Conservation (phyloP, 176 grass and related monocot species). For the Coix lacrymajobi region DNA sequence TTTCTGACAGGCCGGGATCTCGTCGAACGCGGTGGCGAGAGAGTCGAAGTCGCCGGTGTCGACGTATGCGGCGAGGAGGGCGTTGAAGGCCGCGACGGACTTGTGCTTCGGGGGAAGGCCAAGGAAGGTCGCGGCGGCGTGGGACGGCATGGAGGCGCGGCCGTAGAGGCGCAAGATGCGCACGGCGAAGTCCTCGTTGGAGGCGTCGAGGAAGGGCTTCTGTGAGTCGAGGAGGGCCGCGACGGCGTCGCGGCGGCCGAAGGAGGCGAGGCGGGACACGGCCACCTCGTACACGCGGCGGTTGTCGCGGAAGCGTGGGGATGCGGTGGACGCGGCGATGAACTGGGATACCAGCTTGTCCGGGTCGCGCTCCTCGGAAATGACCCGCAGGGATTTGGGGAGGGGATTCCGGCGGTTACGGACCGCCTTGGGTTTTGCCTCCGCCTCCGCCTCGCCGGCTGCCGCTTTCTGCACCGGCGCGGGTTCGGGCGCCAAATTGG, state of each 20-base stretch:
- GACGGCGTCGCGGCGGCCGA: constrained; percentile 37
- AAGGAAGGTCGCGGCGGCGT: constrained; percentile 37
- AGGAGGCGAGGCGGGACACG: constrained; percentile 39
- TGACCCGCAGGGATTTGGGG: background rate
- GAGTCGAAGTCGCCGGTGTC: constrained; percentile 3
- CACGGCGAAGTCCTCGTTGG: constrained; percentile 31
- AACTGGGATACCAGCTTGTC: constrained; percentile 56
- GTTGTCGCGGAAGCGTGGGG: constrained; percentile 35
- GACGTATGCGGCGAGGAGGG: constrained; percentile 35
- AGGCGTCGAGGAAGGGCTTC: constrained; percentile 46
- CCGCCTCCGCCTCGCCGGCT: background rate
- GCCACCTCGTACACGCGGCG: constrained; percentile 36
- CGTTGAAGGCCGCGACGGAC: constrained; percentile 36
- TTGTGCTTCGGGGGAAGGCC: constrained; percentile 29
- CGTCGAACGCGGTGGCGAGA: constrained; percentile 21
- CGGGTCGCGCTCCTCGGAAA: constrained; percentile 36
- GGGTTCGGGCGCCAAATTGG: background rate
- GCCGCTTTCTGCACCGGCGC: background rate
- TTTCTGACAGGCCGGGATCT: constrained; percentile 34
- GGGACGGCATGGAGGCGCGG: constrained; percentile 44
- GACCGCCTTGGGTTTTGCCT: background rate
- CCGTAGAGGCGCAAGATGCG: constrained; percentile 60
- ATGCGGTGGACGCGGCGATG: constrained; percentile 23
- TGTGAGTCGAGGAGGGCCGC: constrained; percentile 48
- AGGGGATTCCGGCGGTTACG: background rate